Conservation (phyloP, 2,329 filamentous ascomycete genomes). For the Tolypocladium cylindrosporum region DNA sequence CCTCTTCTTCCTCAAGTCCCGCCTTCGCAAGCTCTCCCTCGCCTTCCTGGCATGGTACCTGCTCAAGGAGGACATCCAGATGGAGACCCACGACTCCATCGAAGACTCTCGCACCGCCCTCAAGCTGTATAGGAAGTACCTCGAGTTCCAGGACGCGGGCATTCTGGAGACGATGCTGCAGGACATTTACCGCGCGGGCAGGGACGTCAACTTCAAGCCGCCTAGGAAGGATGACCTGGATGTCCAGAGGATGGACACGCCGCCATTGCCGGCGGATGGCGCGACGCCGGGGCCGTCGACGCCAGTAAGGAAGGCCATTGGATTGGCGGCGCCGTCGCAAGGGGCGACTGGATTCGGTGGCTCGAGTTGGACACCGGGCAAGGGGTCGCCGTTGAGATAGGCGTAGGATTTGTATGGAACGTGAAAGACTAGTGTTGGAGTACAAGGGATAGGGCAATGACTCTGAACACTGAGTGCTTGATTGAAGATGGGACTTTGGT, state of each 20-base stretch:
- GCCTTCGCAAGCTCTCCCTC: conserved; percentile 78
- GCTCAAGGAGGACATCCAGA: conserved; percentile 87
- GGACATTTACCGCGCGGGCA: conserved; percentile 61
- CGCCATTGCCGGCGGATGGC: conserved; percentile 32
- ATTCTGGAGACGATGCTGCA: conserved; percentile 74
- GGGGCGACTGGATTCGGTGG: conserved; percentile 25
- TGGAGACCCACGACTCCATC: conserved; percentile 86
- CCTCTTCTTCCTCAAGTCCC: conserved; percentile 73
- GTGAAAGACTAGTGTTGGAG: not conserved
- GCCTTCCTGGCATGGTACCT: conserved; percentile 88
- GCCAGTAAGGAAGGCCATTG: conserved; percentile 30
- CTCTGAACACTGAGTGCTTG: not conserved
- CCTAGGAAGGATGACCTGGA: conserved; percentile 35
- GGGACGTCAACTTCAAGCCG: conserved; percentile 40
- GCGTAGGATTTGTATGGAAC: not conserved
- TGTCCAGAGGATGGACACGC: conserved; percentile 41
- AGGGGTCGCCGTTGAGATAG: conserved; percentile 26
- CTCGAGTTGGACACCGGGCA: conserved; percentile 35
- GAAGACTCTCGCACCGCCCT: conserved; percentile 90
- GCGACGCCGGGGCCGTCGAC: conserved; percentile 32
- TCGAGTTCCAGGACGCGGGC: conserved; percentile 80
- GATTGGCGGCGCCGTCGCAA: conserved; percentile 17
- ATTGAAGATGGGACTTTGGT: not conserved
- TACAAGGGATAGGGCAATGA: not conserved
- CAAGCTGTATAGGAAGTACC: conserved; percentile 79